phyloP scores from a whole-genome alignment of 805 yeast genomes.

The Hanseniaspora lindneri region DNA sequence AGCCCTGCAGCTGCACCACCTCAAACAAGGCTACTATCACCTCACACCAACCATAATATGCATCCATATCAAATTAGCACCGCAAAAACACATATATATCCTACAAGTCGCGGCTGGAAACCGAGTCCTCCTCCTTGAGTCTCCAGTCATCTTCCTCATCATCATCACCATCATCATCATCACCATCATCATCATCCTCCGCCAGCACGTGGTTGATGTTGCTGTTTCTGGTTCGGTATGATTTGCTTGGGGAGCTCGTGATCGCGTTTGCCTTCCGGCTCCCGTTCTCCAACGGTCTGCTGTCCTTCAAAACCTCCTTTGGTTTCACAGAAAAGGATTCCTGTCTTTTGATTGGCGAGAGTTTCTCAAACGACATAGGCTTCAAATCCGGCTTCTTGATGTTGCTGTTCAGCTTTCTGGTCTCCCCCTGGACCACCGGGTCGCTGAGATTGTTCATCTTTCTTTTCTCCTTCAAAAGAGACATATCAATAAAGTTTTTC shows the following conservation, averaged over 20 bases:
- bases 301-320: background rate
- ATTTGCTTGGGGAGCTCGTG: conserved; percentile 9
- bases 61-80: too few species aligned
- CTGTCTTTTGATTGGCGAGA: conserved; percentile 12
- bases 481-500: conserved; percentile 5
- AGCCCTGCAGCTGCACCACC: too few species aligned
- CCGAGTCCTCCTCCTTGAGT: conserved; percentile 8
- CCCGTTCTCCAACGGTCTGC: background rate
- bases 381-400: background rate
- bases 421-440: background rate
- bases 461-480: conserved; percentile 11
- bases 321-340: background rate
- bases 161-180: conserved; percentile 3
- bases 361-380: conserved; percentile 1
- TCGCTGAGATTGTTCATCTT: conserved; percentile 12
- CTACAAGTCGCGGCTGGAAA: too few species aligned
- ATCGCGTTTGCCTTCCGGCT: conserved; percentile 6
- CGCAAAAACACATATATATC: too few species aligned
- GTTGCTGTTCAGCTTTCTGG: background rate
- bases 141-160: conserved; percentile 13
- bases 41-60: too few species aligned
- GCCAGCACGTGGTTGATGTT: background rate
- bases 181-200: background rate
- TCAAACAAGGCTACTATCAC: too few species aligned
- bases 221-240: conserved; percentile 1